Evolutionary conservation across 2,329 filamentous ascomycete species (phyloP), one percentile per base, ranked within the genome.

Genomic region (Cadophora luteo-olivacea): DNA sequence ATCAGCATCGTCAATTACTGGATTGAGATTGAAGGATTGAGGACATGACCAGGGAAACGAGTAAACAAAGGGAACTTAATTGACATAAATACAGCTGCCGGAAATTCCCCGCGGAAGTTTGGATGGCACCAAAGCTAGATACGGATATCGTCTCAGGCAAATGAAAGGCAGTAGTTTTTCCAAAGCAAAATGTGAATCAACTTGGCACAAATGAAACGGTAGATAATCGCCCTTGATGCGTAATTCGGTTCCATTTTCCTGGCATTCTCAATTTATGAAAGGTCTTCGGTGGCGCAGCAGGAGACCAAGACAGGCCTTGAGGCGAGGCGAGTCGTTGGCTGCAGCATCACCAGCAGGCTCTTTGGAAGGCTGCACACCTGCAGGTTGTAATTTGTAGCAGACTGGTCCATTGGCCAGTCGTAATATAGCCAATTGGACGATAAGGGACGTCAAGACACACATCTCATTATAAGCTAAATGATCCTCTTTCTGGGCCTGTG

Each of bases 361-460:
- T 66, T 48, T 29, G 29, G 62, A 67, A 54, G 51, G 52, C 57
- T 62, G 60, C 51, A 64, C 52, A 61, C 25, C 45, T 61, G 64
- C 64, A 61, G 61, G 22, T 22, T 41, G 45, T 24, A 66, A 45
- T 62, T 25, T 62, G 36, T 19, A 38, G 8, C 8, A 8, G n/a
- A 24, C 11, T 57, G 57, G 8, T 22, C 66, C 45, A 66, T 62
- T 64, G 49, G 61, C 14, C 22, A 45, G 14, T 69, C 68, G 68
- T 71, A 69, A 67, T 65, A 67, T 52, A 65, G 33, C 69, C 69
- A 69, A 71, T 71, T 54, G 52, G 36, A 41, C 62, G 24, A 33
- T 61, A 58, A 54, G 9, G 14, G 58, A 57, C 36, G 64, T 57
- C 58, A 29, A 66, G 55, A 36, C 65, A 63, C 61, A 57, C 66